Base-by-base conservation (phyloP, 371 early-diverging fungal species). In the Mucor mucedo region DNA sequence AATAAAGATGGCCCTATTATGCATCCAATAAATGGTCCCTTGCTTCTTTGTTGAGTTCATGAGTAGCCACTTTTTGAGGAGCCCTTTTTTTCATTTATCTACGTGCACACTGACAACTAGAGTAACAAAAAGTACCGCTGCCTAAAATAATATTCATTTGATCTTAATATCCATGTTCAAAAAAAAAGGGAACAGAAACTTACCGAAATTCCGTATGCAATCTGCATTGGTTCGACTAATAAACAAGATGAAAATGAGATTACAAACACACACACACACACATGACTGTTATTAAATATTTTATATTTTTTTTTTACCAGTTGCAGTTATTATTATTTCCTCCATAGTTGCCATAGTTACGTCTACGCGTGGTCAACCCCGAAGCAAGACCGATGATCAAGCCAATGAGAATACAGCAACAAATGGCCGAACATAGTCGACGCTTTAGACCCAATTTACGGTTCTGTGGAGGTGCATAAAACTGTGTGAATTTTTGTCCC, bases 381-480 rank as follows among this genome's bases (percentile, higher is more conserved):
- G 72, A 63, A 47, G 78, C 42, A 8, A 77, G 29, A 0, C 75
- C 71, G n/a, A 77, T 56, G 14, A 72, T 55, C 13, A 77, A 60
- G 5, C 75, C 72, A 39, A 74, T 58, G 1, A 74, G 14, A 6
- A 77, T 74, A 62, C 72, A 74, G 40, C 78, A 77, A 29, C 65
- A 71, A 11, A 74, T 60, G 3, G 69, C 21, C 3, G 78, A 72
- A 35, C 67, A 74, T 5, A 61, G 27, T 14, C 75, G 56, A 35
- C 78, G 69, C 39, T 56, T 71, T 16, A 69, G 41, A 1, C 66
- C 78, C n/a, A 77, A 42, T 2, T 55, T 47, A 50, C 57, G 62
- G 29, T 77, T 77, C 27, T 74, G 44, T 3, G 65, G 61, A n/a
- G 72, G 78, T 52, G 72, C 58, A 58, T 77, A 77, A 35, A 74